Percentiles rank a stretch among this genome's conserved stretches.
Conservation (phyloP, 2,329 filamentous ascomycete species). For the Xylaria sp. region DNA sequence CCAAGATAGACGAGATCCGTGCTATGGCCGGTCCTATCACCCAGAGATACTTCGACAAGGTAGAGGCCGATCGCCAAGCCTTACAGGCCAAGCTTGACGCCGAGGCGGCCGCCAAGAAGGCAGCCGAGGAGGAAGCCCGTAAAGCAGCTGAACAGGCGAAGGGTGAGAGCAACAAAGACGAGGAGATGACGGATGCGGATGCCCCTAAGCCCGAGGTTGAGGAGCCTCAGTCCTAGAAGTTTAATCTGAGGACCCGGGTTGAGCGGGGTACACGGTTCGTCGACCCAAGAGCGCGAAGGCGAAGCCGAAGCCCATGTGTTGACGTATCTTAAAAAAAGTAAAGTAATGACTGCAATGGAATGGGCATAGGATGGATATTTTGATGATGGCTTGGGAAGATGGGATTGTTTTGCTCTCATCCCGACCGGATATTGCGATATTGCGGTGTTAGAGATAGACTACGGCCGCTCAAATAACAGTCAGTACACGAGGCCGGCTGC, state of each 20-base stretch:
- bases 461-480: constrained; percentile 19
- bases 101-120: constrained; percentile 80
- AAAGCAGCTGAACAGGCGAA: constrained; percentile 63
- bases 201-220: constrained; percentile 63
- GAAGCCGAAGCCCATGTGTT: not conserved
- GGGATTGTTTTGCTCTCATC: not conserved
- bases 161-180: constrained; percentile 62
- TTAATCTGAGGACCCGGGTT: constrained; percentile 55
- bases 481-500: constrained; percentile 29
- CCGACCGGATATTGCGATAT: constrained; percentile 28
- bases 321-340: constrained; percentile 22
- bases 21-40: constrained; percentile 89
- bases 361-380: constrained; percentile 26
- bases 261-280: constrained; percentile 51
- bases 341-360: constrained; percentile 35
- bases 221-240: constrained; percentile 52
- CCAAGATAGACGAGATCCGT: constrained; percentile 96
- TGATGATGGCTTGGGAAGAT: constrained; percentile 22
- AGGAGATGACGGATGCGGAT: constrained; percentile 73
- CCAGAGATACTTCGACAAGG: constrained; percentile 94
- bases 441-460: constrained; percentile 39
- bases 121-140: constrained; percentile 55
- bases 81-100: constrained; percentile 81
- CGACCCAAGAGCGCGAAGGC: not conserved
- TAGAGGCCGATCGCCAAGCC: constrained; percentile 85